These are phyloP conservation scores for Paracoccidioides brasiliensis DNA, from an alignment of 2,329 filamentous ascomycete species.

Conservation along the genomic window DNA sequence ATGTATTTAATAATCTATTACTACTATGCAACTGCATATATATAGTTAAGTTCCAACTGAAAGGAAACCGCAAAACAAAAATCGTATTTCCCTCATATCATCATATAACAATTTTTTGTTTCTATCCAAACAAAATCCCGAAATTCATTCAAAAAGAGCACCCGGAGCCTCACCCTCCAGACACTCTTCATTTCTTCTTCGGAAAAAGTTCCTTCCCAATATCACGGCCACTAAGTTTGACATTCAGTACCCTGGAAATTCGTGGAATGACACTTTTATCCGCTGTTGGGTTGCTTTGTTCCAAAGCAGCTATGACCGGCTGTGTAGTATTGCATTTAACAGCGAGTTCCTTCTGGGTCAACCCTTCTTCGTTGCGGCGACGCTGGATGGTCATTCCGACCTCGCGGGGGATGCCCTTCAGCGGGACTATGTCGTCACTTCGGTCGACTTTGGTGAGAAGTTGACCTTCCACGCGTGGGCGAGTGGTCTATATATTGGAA, in stretches of 20 bases:
- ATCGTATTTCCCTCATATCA: neutral
- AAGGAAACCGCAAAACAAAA: neutral
- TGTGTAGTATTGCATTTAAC: constrained; percentile 82
- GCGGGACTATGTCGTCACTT: constrained; percentile 92
- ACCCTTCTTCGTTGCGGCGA: constrained; percentile 66
- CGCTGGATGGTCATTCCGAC: constrained; percentile 75
- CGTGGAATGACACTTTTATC: constrained; percentile 69
- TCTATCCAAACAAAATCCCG: neutral
- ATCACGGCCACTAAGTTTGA: constrained; percentile 73
- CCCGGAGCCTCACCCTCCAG: constrained; percentile 2
- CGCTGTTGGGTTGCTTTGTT: constrained; percentile 62
- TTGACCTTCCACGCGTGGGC: constrained; percentile 62
- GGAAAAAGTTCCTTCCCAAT: constrained; percentile 74
- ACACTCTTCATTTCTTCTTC: constrained; percentile 50
- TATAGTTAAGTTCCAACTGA: neutral
- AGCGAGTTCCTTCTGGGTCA: constrained; percentile 83
- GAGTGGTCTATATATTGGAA: constrained; percentile 25
- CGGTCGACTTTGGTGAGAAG: constrained; percentile 96
- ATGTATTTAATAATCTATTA: neutral
- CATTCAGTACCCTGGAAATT: constrained; percentile 76
- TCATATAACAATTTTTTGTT: neutral
- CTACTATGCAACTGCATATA: neutral
- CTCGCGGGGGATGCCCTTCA: constrained; percentile 70
- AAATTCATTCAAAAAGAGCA: neutral
- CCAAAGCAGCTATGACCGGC: constrained; percentile 68